Evolutionary conservation across 495 filamentous ascomycete genomes (phyloP).

Genomic region (Aspergillus nidulans): DNA sequence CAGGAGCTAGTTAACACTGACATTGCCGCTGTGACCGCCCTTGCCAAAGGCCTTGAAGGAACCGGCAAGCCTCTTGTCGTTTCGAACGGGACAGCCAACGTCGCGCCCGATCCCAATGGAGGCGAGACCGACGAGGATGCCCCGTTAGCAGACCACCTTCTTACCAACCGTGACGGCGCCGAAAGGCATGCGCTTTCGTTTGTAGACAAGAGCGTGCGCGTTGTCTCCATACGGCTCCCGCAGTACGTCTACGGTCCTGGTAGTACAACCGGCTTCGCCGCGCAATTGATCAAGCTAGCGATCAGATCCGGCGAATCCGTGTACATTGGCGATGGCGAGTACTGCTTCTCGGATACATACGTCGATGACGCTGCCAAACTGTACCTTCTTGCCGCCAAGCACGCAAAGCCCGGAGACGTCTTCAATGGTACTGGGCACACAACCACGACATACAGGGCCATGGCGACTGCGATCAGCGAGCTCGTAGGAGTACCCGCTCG

Average conservation of each 20-base stretch:
- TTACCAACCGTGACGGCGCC: conserved; percentile 23
- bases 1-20: conserved; percentile 26
- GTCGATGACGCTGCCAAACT: conserved; percentile 36
- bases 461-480: conserved; percentile 35
- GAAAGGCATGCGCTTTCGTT: conserved; percentile 26
- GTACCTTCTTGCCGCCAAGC: conserved; percentile 41
- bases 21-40: conserved; percentile 30
- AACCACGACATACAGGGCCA: conserved; percentile 33
- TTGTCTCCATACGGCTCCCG: conserved; percentile 35
- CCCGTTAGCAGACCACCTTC: conserved; percentile 8
- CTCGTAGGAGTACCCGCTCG: conserved; percentile 26
- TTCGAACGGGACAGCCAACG: conserved; percentile 36
- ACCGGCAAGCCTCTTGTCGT: conserved; percentile 30
- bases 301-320: conserved; percentile 26
- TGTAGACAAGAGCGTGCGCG: conserved; percentile 30
- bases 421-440: conserved; percentile 42
- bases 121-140: conserved; percentile 28
- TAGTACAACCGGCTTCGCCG: conserved; percentile 30
- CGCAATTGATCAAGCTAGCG: conserved; percentile 28
- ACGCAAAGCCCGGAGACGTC: conserved; percentile 30
- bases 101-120: conserved; percentile 21
- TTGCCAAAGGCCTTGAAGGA: conserved; percentile 20
- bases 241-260: conserved; percentile 39
- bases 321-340: conserved; percentile 41
- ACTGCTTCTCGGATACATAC: conserved; percentile 40